Evolutionary conservation across 2,329 filamentous ascomycete genomes (phyloP).

Genomic region (Orbilia quercus): DNA sequence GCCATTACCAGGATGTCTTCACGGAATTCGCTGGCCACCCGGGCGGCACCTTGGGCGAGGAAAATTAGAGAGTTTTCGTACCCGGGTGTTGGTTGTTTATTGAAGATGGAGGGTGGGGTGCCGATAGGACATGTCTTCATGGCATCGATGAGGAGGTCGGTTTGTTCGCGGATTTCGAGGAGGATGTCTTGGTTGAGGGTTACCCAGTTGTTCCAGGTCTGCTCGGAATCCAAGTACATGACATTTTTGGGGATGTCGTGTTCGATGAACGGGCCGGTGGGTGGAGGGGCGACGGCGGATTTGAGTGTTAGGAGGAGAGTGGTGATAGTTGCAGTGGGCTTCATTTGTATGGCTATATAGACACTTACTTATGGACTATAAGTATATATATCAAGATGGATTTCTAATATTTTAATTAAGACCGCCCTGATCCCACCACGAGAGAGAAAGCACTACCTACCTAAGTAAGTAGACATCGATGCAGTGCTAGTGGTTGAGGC

Average conservation of each 20-base stretch:
- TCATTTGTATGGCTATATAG: no score
- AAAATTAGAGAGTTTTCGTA: no score
- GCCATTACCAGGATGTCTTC: no score
- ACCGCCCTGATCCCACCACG: no score
- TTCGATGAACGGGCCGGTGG: no score
- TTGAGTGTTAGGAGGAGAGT: not conserved
- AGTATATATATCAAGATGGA: no score
- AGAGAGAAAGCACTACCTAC: no score
- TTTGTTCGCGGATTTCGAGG: not conserved
- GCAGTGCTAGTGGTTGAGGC: constrained; percentile 7
- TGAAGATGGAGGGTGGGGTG: not conserved
- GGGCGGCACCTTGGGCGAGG: not conserved
- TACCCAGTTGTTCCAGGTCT: constrained; percentile 1
- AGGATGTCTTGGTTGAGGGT: not conserved
- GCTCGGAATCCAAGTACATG: not conserved
- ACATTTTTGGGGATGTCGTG: no score
- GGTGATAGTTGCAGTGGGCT: not conserved
- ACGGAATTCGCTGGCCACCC: not conserved
- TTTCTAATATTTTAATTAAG: no score
- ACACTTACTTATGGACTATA: no score
- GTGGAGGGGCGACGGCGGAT: not conserved
- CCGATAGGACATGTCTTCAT: constrained; percentile 4
- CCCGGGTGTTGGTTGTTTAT: no score
- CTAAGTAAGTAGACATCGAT: no score
- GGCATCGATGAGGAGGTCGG: constrained; percentile 1